Base-by-base conservation (phyloP, 2,329 filamentous ascomycete genomes). In the Penicillium occitanis region DNA sequence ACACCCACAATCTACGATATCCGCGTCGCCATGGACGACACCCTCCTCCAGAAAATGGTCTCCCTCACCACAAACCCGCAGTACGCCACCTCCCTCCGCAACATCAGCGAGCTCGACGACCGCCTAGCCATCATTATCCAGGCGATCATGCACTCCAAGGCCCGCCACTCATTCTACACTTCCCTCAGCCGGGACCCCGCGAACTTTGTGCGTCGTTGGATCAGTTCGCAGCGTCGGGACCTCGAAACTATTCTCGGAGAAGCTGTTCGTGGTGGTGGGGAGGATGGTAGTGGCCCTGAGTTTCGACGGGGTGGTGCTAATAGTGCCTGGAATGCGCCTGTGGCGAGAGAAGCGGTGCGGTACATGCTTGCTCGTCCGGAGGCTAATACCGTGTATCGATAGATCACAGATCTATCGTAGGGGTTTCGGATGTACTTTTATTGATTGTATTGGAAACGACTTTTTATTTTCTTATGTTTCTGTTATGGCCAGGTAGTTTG, bases 1-100 rank as follows among this genome's bases (percentile, higher is more conserved):
- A 83, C 87, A 61, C 89, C 92, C 0, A 97, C 93, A 5, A 84
- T 98, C 71, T 97, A 97, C 81, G 94, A 98, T 77, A 85, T 99
- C 58, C 89, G 89, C 71, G 91, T 99, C 55, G 85, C 88, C 1
- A 86, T 97, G 17, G 91, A 96, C 71, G 92, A 97, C 74, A 92
- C 93, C 0, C 84, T 96, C 60, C 88, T 89, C 61, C 84, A 85
- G 40, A 87, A 86, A 72, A 85, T 92, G 76, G 78, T 86, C 50
- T 81, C 87, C 14, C 84, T 92, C 69, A 84, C 90, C 66, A 86
- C 87, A 67, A 91, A 91, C 69, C 85, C 91, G 0, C 83, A 87
- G 64, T 91, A 92, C 78, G 86, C 89, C 17, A 80, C 84, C 46
- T 90, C 89, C 73, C 86, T 98, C 35, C 90, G 90, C 70, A 88